A percentile compares a stretch with the other conserved stretches of the same genome.
Conservation (phyloP, 495 filamentous ascomycete genomes). For the Daldinia loculata region DNA sequence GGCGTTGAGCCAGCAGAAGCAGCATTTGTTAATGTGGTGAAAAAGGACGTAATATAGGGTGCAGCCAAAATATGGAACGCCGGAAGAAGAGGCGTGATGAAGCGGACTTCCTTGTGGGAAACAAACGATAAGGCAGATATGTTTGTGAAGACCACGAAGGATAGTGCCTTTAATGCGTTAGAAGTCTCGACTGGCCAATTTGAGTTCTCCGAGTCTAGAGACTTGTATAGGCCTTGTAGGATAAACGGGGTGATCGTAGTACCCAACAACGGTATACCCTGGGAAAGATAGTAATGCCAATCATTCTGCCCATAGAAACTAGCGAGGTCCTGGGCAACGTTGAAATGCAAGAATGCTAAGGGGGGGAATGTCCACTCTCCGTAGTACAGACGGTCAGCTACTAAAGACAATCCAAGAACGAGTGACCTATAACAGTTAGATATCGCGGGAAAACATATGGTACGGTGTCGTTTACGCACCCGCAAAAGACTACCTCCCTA, state of each 20-base stretch:
- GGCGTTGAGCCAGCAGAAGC: constrained; percentile 27
- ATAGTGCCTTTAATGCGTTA: constrained; percentile 65
- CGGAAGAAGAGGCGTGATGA: constrained; percentile 93
- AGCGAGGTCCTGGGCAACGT: constrained; percentile 83
- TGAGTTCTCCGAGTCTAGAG: constrained; percentile 45
- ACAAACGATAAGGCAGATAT: constrained; percentile 75
- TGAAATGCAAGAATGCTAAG: constrained; percentile 89
- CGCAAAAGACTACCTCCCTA: constrained; percentile 72
- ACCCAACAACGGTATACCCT: constrained; percentile 87
- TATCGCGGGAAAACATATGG: not conserved
- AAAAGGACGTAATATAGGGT: constrained; percentile 70
- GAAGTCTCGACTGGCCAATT: constrained; percentile 48
- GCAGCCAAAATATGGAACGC: constrained; percentile 83
- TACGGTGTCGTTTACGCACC: constrained; percentile 47
- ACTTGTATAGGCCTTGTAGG: constrained; percentile 68
- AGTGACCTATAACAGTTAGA: constrained; percentile 52
- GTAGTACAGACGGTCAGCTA: constrained; percentile 85
- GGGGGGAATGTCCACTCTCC: constrained; percentile 90
- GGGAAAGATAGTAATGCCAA: constrained; percentile 90
- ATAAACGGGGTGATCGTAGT: constrained; percentile 84
- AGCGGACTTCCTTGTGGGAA: constrained; percentile 96
- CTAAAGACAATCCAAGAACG: constrained; percentile 67
- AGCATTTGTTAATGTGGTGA: constrained; percentile 51
- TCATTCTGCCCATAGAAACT: constrained; percentile 93
- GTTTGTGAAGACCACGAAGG: constrained; percentile 67